Conservation (phyloP, 2,329 filamentous ascomycete species). For the Sarocladium brachiariae region DNA sequence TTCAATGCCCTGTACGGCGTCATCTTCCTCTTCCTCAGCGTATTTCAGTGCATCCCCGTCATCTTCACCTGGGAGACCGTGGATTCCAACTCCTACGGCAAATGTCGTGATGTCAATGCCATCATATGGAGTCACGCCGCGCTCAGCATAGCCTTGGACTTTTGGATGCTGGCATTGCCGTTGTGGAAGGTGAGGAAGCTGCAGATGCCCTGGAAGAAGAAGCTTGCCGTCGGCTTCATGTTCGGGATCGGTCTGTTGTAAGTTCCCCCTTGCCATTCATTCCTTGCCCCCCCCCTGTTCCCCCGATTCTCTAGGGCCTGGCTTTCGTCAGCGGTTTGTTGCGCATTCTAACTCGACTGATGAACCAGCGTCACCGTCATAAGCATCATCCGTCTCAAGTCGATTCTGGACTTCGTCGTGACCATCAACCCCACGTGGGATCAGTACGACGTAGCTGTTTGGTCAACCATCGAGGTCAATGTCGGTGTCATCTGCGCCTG, state of each 20-base stretch:
- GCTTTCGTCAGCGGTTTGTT: no score
- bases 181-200: constrained; percentile 31
- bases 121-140: constrained; percentile 40
- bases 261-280: constrained; percentile 15
- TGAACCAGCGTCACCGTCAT: constrained; percentile 31
- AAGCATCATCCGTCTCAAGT: constrained; percentile 29
- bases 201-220: constrained; percentile 35
- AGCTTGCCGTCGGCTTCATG: constrained; percentile 35
- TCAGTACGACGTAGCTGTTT: constrained; percentile 16
- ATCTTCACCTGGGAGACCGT: constrained; percentile 43
- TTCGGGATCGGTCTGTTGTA: constrained; percentile 35
- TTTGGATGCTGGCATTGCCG: constrained; percentile 41
- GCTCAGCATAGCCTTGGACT: constrained; percentile 40
- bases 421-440: constrained; percentile 28
- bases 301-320: no score
- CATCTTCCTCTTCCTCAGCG: constrained; percentile 29
- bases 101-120: constrained; percentile 37
- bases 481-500: constrained; percentile 19
- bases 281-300: no score
- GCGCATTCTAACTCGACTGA: no score
- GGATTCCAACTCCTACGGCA: constrained; percentile 36
- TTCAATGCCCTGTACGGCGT: constrained; percentile 29
- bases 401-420: constrained; percentile 24
- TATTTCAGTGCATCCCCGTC: constrained; percentile 42
- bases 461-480: constrained; percentile 18